Evolutionary conservation across 495 filamentous ascomycete genomes (phyloP).

Genomic region (Xylaria venustula): DNA sequence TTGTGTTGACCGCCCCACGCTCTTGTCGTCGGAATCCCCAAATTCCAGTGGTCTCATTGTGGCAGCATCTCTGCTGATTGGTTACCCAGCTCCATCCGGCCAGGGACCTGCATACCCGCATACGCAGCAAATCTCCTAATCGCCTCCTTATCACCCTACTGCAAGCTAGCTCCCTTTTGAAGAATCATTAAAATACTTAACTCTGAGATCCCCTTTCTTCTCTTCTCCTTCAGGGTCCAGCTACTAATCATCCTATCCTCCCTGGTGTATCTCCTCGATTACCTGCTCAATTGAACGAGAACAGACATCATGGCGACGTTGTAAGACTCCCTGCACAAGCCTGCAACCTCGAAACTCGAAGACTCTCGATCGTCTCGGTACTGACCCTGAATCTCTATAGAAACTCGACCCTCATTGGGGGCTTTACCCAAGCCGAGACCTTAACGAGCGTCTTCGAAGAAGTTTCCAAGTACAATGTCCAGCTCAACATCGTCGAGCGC

Average conservation of each 20-base stretch:
- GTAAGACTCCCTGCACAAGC: constrained; percentile 26
- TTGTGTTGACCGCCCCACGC: not conserved
- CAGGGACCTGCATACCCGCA: constrained; percentile 12
- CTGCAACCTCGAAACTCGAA: too few relatives aligned
- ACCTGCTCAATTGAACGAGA: not conserved
- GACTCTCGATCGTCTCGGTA: not conserved
- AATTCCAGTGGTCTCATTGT: constrained; percentile 34
- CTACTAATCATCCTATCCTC: not conserved
- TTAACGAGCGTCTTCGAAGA: constrained; percentile 85
- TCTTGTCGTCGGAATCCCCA: constrained; percentile 19
- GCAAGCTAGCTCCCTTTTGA: constrained; percentile 6
- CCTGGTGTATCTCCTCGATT: not conserved
- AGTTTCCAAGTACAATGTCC: constrained; percentile 81
- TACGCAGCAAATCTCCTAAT: constrained; percentile 19
- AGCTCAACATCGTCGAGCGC: constrained; percentile 79
- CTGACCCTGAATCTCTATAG: constrained; percentile 34
- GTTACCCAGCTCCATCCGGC: constrained; percentile 13
- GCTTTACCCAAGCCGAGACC: constrained; percentile 51
- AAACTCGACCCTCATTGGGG: constrained; percentile 57
- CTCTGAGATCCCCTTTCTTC: constrained; percentile 2
- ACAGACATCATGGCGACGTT: constrained; percentile 38
- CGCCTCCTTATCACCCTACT: constrained; percentile 25
- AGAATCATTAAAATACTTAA: constrained; percentile 15
- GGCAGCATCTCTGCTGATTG: constrained; percentile 31
- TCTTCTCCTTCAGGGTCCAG: constrained; percentile 11